These are phyloP conservation scores for Mycena alexandri DNA, from an alignment of 768 basidiomycete genomes.

Conservation along the genomic window DNA sequence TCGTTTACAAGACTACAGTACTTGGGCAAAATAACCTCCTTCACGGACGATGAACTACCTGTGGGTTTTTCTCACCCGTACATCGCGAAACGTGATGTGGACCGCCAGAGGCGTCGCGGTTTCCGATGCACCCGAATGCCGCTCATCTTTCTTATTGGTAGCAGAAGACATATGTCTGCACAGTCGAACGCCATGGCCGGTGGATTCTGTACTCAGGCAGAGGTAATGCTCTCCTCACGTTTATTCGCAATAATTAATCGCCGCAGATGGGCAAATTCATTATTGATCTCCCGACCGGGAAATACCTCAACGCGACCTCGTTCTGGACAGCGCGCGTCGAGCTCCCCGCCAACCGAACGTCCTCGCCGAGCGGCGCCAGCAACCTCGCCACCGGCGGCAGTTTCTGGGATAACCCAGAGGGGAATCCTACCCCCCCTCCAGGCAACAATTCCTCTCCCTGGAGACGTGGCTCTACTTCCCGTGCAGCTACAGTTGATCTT, in stretches of 20 bases:
- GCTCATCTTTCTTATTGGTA: constrained; percentile 41
- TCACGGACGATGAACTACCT: constrained; percentile 67
- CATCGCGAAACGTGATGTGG: no score
- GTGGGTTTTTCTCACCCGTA: constrained; percentile 58
- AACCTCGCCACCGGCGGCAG: constrained; percentile 44
- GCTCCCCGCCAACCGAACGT: constrained; percentile 61
- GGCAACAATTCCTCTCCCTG: constrained; percentile 64
- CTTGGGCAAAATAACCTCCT: constrained; percentile 78
- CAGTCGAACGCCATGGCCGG: constrained; percentile 79
- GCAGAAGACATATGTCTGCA: constrained; percentile 97
- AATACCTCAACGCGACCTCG: constrained; percentile 75
- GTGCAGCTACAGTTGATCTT: constrained; percentile 45
- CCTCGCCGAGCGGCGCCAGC: constrained; percentile 34
- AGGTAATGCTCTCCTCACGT: constrained; percentile 42
- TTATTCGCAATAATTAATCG: neutral
- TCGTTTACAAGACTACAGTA: no score
- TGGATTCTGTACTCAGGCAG: constrained; percentile 74
- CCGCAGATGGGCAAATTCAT: constrained; percentile 87
- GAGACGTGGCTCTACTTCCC: constrained; percentile 47
- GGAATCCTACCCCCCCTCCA: constrained; percentile 68
- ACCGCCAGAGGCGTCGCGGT: no score
- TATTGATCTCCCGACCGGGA: constrained; percentile 75
- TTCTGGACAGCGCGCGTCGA: constrained; percentile 90
- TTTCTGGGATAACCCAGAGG: constrained; percentile 72
- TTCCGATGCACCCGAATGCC: constrained; percentile 29